Percentiles rank a stretch among this genome's conserved stretches.
Conservation (phyloP, 2,329 filamentous ascomycete genomes). For the Ceratocystiopsis brevicomis region DNA sequence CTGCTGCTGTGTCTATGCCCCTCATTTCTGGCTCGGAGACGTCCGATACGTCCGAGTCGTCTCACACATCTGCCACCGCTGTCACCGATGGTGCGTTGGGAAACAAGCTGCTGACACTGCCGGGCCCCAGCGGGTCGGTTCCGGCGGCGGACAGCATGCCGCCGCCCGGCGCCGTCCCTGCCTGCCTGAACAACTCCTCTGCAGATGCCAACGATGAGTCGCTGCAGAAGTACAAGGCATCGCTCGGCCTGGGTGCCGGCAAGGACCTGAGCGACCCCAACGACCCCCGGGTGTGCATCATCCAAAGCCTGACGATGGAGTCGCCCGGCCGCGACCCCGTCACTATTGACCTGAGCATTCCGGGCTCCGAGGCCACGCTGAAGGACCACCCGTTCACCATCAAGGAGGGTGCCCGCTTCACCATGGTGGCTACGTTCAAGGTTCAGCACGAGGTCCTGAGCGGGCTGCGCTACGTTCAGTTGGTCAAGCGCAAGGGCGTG, state of each 20-base stretch:
- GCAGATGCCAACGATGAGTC: conserved; percentile 65
- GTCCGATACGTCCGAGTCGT: background rate
- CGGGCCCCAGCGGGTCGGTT: background rate
- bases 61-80: background rate
- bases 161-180: no score
- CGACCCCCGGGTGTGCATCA: conserved; percentile 82
- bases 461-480: conserved; percentile 88
- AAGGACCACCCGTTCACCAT: conserved; percentile 92
- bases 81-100: background rate
- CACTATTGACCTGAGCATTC: conserved; percentile 64
- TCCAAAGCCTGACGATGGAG: conserved; percentile 76
- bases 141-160: no score
- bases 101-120: background rate
- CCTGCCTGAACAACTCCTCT: no score
- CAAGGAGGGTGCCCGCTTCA: conserved; percentile 87
- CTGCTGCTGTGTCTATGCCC: background rate
- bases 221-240: conserved; percentile 93
- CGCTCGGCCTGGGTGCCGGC: conserved; percentile 66
- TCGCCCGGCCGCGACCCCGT: conserved; percentile 67
- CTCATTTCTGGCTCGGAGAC: no score
- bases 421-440: conserved; percentile 86
- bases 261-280: conserved; percentile 54
- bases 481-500: conserved; percentile 77
- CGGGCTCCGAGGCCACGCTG: conserved; percentile 55
- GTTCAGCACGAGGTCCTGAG: conserved; percentile 94